Percentiles rank a stretch among this genome's conserved stretches.
phyloP scores from a whole-genome alignment of 352 stramenopile species.

The Phytopythium sindhum region DNA sequence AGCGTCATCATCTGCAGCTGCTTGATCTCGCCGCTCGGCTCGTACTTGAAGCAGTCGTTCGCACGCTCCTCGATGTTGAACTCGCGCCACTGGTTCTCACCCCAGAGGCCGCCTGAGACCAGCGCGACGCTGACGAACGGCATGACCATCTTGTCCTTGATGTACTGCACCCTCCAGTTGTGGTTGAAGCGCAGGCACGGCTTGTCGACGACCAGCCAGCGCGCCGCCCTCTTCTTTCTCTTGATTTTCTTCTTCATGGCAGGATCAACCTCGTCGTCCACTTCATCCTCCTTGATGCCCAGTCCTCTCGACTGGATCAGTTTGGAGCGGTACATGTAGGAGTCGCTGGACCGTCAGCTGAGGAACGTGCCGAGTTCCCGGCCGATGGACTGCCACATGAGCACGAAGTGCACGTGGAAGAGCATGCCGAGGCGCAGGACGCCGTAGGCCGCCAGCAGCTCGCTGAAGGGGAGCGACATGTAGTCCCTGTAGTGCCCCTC shows the following conservation, averaged over 20 bases:
- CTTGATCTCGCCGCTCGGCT: conserved; percentile 48
- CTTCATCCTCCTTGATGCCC: too few species aligned
- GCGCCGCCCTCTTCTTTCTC: too few species aligned
- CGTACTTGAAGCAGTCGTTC: conserved; percentile 49
- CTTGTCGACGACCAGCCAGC: conserved; percentile 12
- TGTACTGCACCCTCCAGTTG: conserved; percentile 49
- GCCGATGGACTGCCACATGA: conserved; percentile 48
- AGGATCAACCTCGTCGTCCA: too few species aligned
- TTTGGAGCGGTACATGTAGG: conserved; percentile 46
- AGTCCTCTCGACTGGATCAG: too few species aligned
- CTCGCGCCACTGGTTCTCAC: conserved; percentile 36
- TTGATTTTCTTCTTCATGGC: too few species aligned
- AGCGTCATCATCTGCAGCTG: conserved; percentile 64
- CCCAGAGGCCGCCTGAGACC: conserved; percentile 44
- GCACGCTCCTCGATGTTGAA: conserved; percentile 54
- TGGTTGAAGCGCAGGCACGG: conserved; percentile 41
- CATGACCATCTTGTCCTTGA: conserved; percentile 54
- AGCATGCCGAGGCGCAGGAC: conserved; percentile 38
- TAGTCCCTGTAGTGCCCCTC: conserved; percentile 39
- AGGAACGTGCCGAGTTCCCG: conserved; percentile 35
- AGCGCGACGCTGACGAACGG: conserved; percentile 37
- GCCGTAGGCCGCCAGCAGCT: conserved; percentile 36
- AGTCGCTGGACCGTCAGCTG: conserved; percentile 23
- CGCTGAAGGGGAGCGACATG: conserved; percentile 18
- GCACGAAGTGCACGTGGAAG: conserved; percentile 36